Evolutionary conservation across 148 eudicot species (phyloP).

Genomic region (Arbutus unedo): DNA sequence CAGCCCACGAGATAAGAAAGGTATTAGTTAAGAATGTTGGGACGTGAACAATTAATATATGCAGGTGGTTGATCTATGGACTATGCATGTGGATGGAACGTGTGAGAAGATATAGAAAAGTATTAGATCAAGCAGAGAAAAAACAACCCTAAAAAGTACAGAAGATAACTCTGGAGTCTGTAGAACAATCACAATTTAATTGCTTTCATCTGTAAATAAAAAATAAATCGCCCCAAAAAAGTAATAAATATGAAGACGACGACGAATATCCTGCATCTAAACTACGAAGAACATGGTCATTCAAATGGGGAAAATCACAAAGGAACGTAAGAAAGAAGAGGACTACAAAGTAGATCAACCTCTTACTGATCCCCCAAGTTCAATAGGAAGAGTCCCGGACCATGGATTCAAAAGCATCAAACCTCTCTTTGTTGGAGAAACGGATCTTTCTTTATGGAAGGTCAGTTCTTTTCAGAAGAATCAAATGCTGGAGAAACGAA

Average conservation of each 20-base stretch:
- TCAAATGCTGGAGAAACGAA: no score
- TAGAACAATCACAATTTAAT: not conserved
- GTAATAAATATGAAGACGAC: not conserved
- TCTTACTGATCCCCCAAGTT: constrained; percentile 72
- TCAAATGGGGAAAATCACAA: not conserved
- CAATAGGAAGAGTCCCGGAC: constrained; percentile 27
- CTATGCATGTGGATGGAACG: not conserved
- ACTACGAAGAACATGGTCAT: constrained; percentile 1
- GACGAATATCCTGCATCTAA: not conserved
- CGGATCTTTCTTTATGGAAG: no score
- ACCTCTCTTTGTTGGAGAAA: no score
- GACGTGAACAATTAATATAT: not conserved
- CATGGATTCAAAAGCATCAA: no score
- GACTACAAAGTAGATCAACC: constrained; percentile 8
- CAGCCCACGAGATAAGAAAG: constrained; percentile 1
- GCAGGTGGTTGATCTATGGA: not conserved
- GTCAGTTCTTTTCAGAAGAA: no score
- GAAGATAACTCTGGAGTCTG: not conserved
- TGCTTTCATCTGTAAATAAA: not conserved
- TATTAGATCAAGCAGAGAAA: not conserved
- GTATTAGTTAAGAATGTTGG: not conserved
- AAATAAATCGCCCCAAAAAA: not conserved
- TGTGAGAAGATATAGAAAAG: not conserved
- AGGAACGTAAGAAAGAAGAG: constrained; percentile 6
- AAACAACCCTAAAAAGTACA: not conserved